Evolutionary conservation across 768 basidiomycete genomes (phyloP).

Genomic region (Daedaleopsis nitida): DNA sequence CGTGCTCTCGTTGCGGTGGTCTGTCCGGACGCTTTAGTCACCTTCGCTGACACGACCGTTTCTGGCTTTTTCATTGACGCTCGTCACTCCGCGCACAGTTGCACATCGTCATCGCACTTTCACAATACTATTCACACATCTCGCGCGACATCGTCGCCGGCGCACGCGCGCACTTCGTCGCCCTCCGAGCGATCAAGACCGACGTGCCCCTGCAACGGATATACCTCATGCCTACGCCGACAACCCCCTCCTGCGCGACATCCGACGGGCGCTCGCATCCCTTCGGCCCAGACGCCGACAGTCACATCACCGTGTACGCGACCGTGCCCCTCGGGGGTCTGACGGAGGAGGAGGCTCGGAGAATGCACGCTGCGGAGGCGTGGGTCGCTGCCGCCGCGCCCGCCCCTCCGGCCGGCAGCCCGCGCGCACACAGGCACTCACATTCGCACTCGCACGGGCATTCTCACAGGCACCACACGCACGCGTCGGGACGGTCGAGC

Average conservation of each 20-base stretch:
- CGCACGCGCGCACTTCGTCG: conserved; percentile 35
- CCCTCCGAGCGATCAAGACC: conserved; percentile 26
- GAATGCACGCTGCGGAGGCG: conserved; percentile 59
- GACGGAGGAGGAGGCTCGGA: conserved; percentile 51
- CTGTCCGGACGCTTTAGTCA: neutral
- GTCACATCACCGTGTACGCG: conserved; percentile 59
- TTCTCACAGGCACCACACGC: conserved; percentile 29
- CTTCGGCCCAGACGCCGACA: conserved; percentile 12
- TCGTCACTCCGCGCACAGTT: conserved; percentile 43
- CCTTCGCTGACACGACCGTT: neutral
- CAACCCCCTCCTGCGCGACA: conserved; percentile 24
- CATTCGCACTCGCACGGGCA: conserved; percentile 34
- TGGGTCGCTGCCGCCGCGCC: conserved; percentile 50
- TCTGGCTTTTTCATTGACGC: neutral
- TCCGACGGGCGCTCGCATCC: conserved; percentile 11
- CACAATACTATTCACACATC: conserved; percentile 63
- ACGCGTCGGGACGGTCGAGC: conserved; percentile 42
- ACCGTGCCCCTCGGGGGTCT: conserved; percentile 62
- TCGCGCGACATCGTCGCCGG: conserved; percentile 29
- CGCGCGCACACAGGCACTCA: conserved; percentile 28
- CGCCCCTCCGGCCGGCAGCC: conserved; percentile 10
- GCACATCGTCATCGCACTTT: conserved; percentile 75
- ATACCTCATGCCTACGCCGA: conserved; percentile 54
- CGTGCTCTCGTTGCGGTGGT: neutral
- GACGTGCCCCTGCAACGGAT: conserved; percentile 54